phyloP scores from a whole-genome alignment of 2,329 filamentous ascomycete species.

The Zasmidium citrigriseum region DNA sequence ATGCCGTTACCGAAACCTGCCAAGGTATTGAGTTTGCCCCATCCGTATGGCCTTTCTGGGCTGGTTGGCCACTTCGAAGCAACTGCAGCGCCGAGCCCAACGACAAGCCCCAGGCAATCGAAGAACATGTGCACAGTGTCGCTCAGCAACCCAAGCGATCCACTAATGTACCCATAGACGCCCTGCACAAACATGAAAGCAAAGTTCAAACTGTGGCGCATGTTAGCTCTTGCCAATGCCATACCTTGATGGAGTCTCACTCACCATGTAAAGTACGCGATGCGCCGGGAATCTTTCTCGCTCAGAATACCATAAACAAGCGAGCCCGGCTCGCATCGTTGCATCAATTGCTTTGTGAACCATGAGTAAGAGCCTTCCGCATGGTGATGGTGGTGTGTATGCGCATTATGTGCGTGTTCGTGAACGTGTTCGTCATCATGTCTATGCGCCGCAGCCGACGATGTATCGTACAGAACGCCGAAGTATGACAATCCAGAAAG shows the following conservation, averaged over 20 bases:
- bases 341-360: conserved; percentile 73
- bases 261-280: conserved; percentile 95
- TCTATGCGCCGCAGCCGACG: conserved; percentile 28
- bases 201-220: conserved; percentile 73
- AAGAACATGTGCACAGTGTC: conserved; percentile 99
- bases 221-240: conserved; percentile 14
- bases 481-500: conserved; percentile 39
- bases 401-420: conserved; percentile 33
- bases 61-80: conserved; percentile 97
- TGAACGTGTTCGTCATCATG: conserved; percentile 33
- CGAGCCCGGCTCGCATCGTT: conserved; percentile 68
- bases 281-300: conserved; percentile 89
- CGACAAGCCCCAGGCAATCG: conserved; percentile 87
- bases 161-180: conserved; percentile 89
- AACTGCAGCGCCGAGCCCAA: conserved; percentile 87
- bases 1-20: conserved; percentile 97
- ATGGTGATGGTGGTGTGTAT: conserved; percentile 35
- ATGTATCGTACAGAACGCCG: conserved; percentile 44
- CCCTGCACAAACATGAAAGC: conserved; percentile 92
- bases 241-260: conserved; percentile 33
- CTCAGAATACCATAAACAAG: conserved; percentile 81
- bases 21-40: conserved; percentile 94
- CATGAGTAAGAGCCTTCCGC: conserved; percentile 58
- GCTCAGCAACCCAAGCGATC: conserved; percentile 90
- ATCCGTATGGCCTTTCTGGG: conserved; percentile 86